Conservation (phyloP, 140 eudicot species). For the Erigeron philadelphicus region DNA sequence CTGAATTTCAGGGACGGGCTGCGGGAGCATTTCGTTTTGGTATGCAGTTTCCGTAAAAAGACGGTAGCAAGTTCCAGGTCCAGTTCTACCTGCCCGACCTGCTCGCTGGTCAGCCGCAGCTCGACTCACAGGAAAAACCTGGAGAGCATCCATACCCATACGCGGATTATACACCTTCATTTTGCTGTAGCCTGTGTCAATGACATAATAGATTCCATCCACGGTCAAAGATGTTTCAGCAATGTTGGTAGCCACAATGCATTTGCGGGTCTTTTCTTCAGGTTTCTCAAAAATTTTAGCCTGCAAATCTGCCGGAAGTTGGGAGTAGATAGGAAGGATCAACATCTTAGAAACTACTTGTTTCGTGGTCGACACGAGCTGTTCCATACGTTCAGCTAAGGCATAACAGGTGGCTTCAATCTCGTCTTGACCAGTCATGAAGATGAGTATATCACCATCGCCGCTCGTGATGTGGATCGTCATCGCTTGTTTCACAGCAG, state of each 20-base stretch:
- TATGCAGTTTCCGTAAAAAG: slow-evolving; percentile 79
- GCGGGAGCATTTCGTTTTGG: slow-evolving; percentile 68
- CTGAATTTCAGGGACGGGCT: slow-evolving; percentile 90
- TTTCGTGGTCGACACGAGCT: slow-evolving; percentile 55
- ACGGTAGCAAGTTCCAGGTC: slow-evolving; percentile 90
- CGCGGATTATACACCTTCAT: slow-evolving; percentile 91
- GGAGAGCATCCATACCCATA: slow-evolving; percentile 98
- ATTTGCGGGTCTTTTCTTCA: slow-evolving; percentile 66
- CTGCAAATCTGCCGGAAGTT: slow-evolving; percentile 93
- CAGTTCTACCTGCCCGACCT: slow-evolving; percentile 94
- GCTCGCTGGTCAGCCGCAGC: slow-evolving; percentile 98
- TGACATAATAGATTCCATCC: slow-evolving; percentile 65
- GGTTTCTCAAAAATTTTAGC: slow-evolving; percentile 70
- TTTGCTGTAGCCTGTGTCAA: slow-evolving; percentile 87
- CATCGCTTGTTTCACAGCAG: slow-evolving; percentile 93
- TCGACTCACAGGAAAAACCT: slow-evolving; percentile 82
- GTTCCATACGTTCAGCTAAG: slow-evolving; percentile 82
- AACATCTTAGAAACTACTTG: slow-evolving; percentile 65
- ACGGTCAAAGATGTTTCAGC: slow-evolving; percentile 75
- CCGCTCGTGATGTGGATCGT: slow-evolving; percentile 75
- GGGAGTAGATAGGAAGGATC: slow-evolving; percentile 91
- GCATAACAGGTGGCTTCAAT: slow-evolving; percentile 87
- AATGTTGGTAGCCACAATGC: slow-evolving; percentile 80
- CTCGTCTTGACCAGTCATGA: slow-evolving; percentile 96
- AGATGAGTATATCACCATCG: slow-evolving; percentile 89